These are phyloP conservation scores for Lentinula novae-zelandiae DNA, from an alignment of 1,284 basidiomycete species.

Conservation along the genomic window DNA sequence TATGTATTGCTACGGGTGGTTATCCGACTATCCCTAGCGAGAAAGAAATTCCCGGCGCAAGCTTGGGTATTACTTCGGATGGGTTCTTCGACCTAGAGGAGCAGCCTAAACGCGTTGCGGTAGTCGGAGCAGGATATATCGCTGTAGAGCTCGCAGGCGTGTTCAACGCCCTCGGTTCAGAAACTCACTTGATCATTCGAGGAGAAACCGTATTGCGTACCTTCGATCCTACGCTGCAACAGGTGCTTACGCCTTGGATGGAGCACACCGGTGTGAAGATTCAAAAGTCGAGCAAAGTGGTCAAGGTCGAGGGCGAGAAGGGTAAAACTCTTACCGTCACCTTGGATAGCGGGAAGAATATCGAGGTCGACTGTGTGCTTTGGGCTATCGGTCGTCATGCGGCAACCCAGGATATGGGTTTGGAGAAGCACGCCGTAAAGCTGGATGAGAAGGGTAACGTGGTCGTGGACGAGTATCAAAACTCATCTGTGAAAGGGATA, in stretches of 20 bases:
- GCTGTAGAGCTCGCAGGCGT: slow-evolving; percentile 93
- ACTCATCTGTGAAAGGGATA: slow-evolving; percentile 70
- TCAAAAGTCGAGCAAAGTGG: slow-evolving; percentile 77
- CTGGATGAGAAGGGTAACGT: slow-evolving; percentile 79
- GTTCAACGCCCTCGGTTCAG: slow-evolving; percentile 81
- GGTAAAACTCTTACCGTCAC: slow-evolving; percentile 67
- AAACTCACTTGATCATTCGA: slow-evolving; percentile 92
- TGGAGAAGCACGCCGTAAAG: slow-evolving; percentile 79
- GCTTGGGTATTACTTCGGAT: slow-evolving; percentile 89
- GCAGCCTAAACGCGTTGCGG: slow-evolving; percentile 90
- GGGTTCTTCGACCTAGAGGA: slow-evolving; percentile 93
- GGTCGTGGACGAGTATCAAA: slow-evolving; percentile 90
- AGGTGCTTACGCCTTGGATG: slow-evolving; percentile 93
- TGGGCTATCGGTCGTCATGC: slow-evolving; percentile 95
- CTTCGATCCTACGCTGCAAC: slow-evolving; percentile 88
- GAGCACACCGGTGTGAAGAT: slow-evolving; percentile 87
- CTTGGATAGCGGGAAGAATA: slow-evolving; percentile 65
- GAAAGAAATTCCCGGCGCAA: slow-evolving; percentile 82
- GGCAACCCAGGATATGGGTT: slow-evolving; percentile 75
- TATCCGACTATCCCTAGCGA: slow-evolving; percentile 81
- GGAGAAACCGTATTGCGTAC: slow-evolving; percentile 87
- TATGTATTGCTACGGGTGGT: slow-evolving; percentile 87
- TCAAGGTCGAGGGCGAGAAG: slow-evolving; percentile 73
- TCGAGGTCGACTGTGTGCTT: slow-evolving; percentile 86
- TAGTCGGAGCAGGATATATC: slow-evolving; percentile 97